These are phyloP conservation scores for Meira miltonrushii DNA, from an alignment of 1,284 basidiomycete species.

Conservation along the genomic window DNA sequence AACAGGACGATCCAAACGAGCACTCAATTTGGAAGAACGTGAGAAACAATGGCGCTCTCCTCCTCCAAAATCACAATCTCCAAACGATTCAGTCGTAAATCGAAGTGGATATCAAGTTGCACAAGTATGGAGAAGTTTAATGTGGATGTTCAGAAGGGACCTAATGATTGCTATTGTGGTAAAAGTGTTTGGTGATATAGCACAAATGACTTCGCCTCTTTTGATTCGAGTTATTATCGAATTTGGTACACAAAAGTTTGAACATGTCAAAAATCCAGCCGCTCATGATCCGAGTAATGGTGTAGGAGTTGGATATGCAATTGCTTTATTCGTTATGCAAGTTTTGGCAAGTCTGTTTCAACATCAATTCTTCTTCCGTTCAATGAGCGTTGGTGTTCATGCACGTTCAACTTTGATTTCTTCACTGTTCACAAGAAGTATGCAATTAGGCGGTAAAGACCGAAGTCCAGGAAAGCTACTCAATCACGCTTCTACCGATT, in stretches of 20 bases:
- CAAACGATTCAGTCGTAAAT: conserved; percentile 9
- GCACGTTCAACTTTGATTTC: conserved; percentile 80
- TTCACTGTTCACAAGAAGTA: conserved; percentile 74
- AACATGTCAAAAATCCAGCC: conserved; percentile 12
- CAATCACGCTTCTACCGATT: conserved; percentile 89
- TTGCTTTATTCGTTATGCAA: conserved; percentile 65
- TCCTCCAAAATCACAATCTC: conserved; percentile 11
- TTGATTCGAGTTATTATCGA: conserved; percentile 42
- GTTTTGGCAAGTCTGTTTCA: conserved; percentile 65
- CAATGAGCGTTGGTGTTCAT: conserved; percentile 60
- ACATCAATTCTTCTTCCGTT: conserved; percentile 73
- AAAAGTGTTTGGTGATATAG: conserved; percentile 54
- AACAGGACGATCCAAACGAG: not conserved
- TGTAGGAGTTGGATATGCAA: conserved; percentile 40
- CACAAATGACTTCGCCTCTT: conserved; percentile 44
- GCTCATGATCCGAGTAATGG: conserved; percentile 26
- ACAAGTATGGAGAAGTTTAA: conserved; percentile 69
- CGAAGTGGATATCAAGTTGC: conserved; percentile 53
- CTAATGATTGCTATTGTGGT: conserved; percentile 75
- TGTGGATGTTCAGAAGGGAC: conserved; percentile 73
- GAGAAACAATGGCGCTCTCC: conserved; percentile 38
- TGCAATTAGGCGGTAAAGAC: conserved; percentile 72
- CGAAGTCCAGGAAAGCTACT: conserved; percentile 79
- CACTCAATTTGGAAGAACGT: conserved; percentile 22
- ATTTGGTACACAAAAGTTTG: conserved; percentile 29